phyloP scores from a whole-genome alignment of 139 green algal genomes.

The Zygnema circumcarinatum region DNA sequence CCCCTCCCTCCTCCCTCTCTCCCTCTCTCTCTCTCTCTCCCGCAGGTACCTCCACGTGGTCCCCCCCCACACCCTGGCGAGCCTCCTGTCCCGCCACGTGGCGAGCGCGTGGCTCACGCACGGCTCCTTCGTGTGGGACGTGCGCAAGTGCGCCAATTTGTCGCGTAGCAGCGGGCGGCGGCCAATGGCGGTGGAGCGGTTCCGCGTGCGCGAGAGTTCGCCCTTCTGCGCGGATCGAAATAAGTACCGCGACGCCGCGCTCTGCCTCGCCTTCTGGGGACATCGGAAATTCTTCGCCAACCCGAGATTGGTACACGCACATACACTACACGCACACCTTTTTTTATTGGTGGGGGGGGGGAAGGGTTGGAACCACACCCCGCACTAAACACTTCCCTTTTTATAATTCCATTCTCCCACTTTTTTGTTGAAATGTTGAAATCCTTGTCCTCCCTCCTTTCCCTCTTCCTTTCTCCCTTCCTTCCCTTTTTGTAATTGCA shows the following conservation, averaged over 20 bases:
- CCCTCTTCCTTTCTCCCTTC: too few species aligned
- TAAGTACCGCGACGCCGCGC: neutral
- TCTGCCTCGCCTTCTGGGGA: neutral
- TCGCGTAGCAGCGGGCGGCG: neutral
- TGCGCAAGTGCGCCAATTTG: neutral
- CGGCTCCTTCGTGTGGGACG: neutral
- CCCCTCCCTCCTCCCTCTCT: neutral
- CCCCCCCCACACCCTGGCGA: conserved; percentile 10
- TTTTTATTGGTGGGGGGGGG: too few species aligned
- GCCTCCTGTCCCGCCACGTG: conserved; percentile 1
- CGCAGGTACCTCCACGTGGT: conserved; percentile 2
- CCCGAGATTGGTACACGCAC: neutral
- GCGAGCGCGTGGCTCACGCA: conserved; percentile 16
- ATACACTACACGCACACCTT: too few species aligned
- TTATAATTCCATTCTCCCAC: too few species aligned
- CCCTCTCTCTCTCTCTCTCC: neutral
- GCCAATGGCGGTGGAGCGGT: neutral
- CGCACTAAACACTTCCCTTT: too few species aligned
- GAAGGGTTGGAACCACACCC: too few species aligned
- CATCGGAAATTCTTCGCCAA: neutral
- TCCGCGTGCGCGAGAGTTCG: neutral
- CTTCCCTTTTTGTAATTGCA: too few species aligned
- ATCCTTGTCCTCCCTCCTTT: too few species aligned
- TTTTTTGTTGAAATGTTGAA: too few species aligned
- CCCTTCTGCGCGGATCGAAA: neutral